These are phyloP conservation scores for Leccinum variicolor DNA, from an alignment of 768 basidiomycete species.

Conservation along the genomic window DNA sequence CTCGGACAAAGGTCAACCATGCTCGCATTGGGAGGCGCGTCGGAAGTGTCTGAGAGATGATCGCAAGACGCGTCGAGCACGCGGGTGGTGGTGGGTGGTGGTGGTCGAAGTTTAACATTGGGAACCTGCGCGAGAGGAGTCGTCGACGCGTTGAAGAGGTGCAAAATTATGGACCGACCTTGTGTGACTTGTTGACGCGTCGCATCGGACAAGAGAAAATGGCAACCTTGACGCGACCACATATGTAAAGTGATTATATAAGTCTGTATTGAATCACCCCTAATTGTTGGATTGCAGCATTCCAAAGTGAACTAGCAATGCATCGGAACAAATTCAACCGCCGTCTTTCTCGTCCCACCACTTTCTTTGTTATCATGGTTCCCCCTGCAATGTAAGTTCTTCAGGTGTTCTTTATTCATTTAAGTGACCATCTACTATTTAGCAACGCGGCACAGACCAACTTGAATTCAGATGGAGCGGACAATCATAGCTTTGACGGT, in stretches of 20 bases:
- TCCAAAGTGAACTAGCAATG: too few relatives aligned
- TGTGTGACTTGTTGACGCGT: constrained; percentile 63
- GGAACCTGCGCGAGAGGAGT: constrained; percentile 55
- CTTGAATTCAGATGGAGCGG: too few relatives aligned
- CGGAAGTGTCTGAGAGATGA: constrained; percentile 46
- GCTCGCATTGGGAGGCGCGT: constrained; percentile 43
- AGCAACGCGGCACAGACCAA: too few relatives aligned
- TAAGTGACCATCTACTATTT: too few relatives aligned
- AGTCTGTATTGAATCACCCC: too few relatives aligned
- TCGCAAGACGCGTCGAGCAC: constrained; percentile 31
- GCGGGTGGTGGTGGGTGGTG: constrained; percentile 33
- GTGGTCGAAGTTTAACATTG: constrained; percentile 77
- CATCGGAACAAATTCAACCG: too few relatives aligned
- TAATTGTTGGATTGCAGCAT: too few relatives aligned
- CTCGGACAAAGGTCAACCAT: constrained; percentile 53
- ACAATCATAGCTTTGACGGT: too few relatives aligned
- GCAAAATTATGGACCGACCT: constrained; percentile 34
- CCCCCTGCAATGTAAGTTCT: too few relatives aligned
- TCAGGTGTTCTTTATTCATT: too few relatives aligned
- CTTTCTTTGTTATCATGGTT: too few relatives aligned
- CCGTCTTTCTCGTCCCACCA: too few relatives aligned
- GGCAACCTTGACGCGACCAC: neutral
- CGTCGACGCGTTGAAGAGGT: neutral
- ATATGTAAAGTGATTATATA: neutral
- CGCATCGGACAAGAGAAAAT: constrained; percentile 33